Evolutionary conservation across 805 yeast species (phyloP), one percentile per base, ranked within the genome.

Genomic region (Wickerhamiella spandovensis): DNA sequence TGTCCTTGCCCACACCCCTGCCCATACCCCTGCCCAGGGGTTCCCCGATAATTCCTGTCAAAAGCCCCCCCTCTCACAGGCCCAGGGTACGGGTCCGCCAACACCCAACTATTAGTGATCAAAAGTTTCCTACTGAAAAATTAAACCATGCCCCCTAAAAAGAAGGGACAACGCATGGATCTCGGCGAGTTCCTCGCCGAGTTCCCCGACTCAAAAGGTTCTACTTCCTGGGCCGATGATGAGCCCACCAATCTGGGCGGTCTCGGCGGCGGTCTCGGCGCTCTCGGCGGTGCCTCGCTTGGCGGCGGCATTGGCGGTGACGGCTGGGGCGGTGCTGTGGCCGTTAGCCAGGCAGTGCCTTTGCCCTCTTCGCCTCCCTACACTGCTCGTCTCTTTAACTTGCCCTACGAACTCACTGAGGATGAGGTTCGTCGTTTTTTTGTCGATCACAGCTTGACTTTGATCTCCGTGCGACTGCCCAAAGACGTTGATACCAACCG

Each of bases 361-460:
- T 74, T 92, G 53, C 99, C 99, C 44, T 90, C 87, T 60, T 75
- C 70, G 48, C 88, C 97, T 18, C 99, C 99, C 49, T 92, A 68
- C 74, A 82, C 84, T 61, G 97, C 95, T n/a, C 79, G 86, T 65
- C 74, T 90, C 57, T 78, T 78, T 64, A 88, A 89, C 70, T 77
- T 92, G 63, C 86, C 95, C 53, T 83, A 84, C 81, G 89, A 84
- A 52, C 76, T 78, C 44, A 67, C 72, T 45, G 97, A 90, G 66
- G 78, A 72, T 37, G 76, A 72, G 48, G 48, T 70, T 23, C 52
- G 55, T 25, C 63, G 59, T 23, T 61, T 64, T 51, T 67, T 70
- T 51, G 56, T 48, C 15, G 54, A 55, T 60, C 79, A 76, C 57
- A 69, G 72, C 21, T 66, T 66, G 38, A 71, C 65, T 49, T 77